Evolutionary conservation across 108 stramenopile species (phyloP).

Genomic region (Cyclotella choctawhatcheeana): DNA sequence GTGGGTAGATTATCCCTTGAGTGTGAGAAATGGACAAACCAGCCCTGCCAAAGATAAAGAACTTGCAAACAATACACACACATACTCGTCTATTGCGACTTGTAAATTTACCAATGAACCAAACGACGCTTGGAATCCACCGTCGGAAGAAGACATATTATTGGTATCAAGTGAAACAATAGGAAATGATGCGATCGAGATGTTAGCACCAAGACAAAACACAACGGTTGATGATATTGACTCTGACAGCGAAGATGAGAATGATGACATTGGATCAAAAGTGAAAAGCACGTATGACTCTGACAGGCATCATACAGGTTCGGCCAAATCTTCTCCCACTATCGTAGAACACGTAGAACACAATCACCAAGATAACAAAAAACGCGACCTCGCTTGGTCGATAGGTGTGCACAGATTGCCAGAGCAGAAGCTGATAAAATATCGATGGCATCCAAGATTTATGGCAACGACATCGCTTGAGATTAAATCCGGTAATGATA

Average conservation of each 20-base stretch:
- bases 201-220: neutral
- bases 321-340: neutral
- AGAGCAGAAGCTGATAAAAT: conserved; percentile 14
- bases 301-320: neutral
- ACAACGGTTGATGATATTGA: neutral
- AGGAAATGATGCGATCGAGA: conserved; percentile 4
- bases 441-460: conserved; percentile 31
- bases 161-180: neutral
- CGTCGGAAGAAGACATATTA: neutral
- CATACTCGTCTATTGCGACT: neutral
- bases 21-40: neutral
- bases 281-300: too few species aligned
- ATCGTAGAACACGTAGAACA: conserved; percentile 13
- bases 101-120: neutral
- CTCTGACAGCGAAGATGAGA: neutral
- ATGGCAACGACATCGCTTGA: conserved; percentile 25
- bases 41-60: neutral
- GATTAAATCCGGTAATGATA: neutral
- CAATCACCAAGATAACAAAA: neutral
- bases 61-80: neutral
- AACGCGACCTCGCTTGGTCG: conserved; percentile 33
- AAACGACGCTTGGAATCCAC: neutral
- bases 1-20: conserved; percentile 6
- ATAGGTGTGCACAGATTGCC: conserved; percentile 24
- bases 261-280: too few species aligned